Conservation (phyloP, 345 rosid genomes). For the Hibiscus tridactylites region DNA sequence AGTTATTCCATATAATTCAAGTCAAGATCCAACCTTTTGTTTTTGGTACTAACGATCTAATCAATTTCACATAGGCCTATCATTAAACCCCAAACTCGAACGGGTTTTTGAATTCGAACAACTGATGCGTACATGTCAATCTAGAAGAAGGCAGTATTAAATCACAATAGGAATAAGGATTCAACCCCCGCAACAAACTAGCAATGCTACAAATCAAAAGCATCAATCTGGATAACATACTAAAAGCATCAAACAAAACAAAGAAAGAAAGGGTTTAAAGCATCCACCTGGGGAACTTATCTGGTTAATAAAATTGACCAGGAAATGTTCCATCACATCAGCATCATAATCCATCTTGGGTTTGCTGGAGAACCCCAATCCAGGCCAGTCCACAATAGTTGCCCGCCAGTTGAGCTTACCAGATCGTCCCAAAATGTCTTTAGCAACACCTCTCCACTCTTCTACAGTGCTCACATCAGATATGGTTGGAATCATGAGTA, state of each 20-base stretch:
- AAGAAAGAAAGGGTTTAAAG: background rate
- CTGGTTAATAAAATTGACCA: constrained; percentile 68
- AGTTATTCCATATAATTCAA: no score
- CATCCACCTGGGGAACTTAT: constrained; percentile 42
- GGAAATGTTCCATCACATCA: constrained; percentile 79
- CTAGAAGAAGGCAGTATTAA: no score
- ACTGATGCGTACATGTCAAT: no score
- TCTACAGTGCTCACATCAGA: constrained; percentile 95
- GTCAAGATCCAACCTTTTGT: no score
- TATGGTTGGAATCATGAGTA: constrained; percentile 81
- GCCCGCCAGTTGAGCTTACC: constrained; percentile 60
- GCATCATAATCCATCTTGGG: constrained; percentile 78
- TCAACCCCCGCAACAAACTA: no score
- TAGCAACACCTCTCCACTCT: constrained; percentile 91
- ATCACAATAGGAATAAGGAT: no score
- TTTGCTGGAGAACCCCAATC: constrained; percentile 75
- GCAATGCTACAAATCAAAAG: no score
- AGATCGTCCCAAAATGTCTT: constrained; percentile 50
- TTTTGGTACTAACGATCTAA: no score
- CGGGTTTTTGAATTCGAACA: no score
- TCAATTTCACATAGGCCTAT: no score
- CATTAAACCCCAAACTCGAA: no score
- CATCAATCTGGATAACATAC: no score
- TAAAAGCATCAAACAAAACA: background rate
- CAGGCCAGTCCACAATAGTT: constrained; percentile 92